Evolutionary conservation across 2,329 filamentous ascomycete species (phyloP).

Genomic region (Periconia sp.): DNA sequence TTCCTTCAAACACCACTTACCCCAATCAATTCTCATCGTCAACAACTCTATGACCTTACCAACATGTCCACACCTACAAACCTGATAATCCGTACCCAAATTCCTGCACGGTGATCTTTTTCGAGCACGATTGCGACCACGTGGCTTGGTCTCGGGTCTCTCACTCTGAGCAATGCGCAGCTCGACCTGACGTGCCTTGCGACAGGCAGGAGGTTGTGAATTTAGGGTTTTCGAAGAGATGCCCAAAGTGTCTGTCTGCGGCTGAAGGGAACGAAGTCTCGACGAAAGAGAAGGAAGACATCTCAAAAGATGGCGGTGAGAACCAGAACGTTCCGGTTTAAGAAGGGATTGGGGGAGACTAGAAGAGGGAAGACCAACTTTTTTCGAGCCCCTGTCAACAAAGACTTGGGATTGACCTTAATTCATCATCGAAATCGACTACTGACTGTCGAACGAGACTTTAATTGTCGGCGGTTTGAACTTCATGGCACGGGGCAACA

Average conservation of each 20-base stretch:
- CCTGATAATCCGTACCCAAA: neutral
- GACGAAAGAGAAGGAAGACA: neutral
- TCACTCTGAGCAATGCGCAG: neutral
- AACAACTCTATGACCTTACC: neutral
- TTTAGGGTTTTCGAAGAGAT: neutral
- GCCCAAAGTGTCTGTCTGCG: neutral
- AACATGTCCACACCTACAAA: neutral
- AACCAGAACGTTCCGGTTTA: too few species aligned
- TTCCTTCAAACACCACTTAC: neutral
- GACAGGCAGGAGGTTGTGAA: neutral
- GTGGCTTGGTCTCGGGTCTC: neutral
- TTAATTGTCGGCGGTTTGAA: too few species aligned
- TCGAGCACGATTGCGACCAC: slow-evolving; percentile 1
- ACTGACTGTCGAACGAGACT: too few species aligned
- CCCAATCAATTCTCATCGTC: neutral
- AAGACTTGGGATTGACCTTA: too few species aligned
- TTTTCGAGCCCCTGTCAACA: too few species aligned
- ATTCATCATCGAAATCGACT: too few species aligned
- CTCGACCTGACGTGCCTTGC: neutral
- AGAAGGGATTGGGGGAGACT: too few species aligned
- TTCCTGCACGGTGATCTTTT: neutral
- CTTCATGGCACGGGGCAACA: too few species aligned
- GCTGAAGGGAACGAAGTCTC: too few species aligned
- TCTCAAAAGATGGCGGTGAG: too few species aligned
- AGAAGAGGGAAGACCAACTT: too few species aligned